Conservation (phyloP, 1,139 yeast genomes). For the Kodamaea ohmeri region DNA sequence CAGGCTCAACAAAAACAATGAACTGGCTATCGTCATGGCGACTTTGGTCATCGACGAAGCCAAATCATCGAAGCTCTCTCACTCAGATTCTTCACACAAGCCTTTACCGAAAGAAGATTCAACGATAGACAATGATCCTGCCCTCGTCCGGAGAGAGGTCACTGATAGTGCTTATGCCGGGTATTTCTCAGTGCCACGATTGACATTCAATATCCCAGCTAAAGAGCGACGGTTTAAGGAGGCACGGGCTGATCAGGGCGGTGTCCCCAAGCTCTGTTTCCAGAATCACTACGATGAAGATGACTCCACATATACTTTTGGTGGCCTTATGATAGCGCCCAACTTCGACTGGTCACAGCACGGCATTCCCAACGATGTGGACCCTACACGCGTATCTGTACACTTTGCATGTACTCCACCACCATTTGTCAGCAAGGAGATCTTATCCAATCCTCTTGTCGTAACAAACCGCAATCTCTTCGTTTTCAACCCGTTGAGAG, state of each 20-base stretch:
- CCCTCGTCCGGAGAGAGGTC: constrained; percentile 16
- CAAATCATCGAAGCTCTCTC: neutral
- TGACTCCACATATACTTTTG: constrained; percentile 37
- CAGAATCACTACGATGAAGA: constrained; percentile 36
- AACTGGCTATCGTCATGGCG: constrained; percentile 28
- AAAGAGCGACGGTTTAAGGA: constrained; percentile 7
- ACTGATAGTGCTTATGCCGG: constrained; percentile 30
- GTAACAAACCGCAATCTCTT: constrained; percentile 28
- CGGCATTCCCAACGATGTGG: constrained; percentile 36
- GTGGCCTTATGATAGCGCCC: constrained; percentile 31
- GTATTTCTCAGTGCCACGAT: constrained; percentile 29
- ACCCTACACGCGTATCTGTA: constrained; percentile 33
- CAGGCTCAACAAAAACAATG: constrained; percentile 18
- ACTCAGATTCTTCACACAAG: no score
- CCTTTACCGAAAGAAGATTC: neutral
- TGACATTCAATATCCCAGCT: constrained; percentile 26
- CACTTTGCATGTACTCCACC: constrained; percentile 42
- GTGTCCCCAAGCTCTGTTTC: constrained; percentile 30
- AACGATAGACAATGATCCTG: constrained; percentile 8
- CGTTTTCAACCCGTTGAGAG: constrained; percentile 32
- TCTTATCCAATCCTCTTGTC: constrained; percentile 37
- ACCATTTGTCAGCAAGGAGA: constrained; percentile 36
- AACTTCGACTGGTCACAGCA: constrained; percentile 24
- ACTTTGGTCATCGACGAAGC: constrained; percentile 25
- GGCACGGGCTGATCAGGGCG: constrained; percentile 10